These are phyloP conservation scores for Leptographium wingfieldii DNA, from an alignment of 2,329 filamentous ascomycete species.

Conservation along the genomic window DNA sequence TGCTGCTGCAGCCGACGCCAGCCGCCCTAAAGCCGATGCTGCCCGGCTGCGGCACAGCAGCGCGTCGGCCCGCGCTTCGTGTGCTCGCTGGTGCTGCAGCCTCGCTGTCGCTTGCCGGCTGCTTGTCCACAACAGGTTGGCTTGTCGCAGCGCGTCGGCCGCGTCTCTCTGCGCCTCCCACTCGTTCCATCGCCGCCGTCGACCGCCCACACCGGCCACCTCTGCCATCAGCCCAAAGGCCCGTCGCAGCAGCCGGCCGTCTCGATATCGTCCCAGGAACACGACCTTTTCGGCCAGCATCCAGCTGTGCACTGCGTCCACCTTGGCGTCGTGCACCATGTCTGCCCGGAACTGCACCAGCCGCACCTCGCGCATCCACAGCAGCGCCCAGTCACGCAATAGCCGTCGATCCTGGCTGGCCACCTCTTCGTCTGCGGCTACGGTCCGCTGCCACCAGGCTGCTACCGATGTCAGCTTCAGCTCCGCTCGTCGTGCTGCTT, in stretches of 20 bases:
- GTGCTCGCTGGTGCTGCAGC: background rate
- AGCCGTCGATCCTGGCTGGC: background rate
- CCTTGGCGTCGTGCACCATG: constrained; percentile 10
- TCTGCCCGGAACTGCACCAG: constrained; percentile 13
- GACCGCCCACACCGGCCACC: background rate
- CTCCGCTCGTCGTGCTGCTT: background rate
- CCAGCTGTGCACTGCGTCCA: constrained; percentile 16
- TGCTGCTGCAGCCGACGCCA: background rate
- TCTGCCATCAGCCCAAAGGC: background rate
- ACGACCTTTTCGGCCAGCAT: constrained; percentile 16
- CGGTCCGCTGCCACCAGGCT: background rate
- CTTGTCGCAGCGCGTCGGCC: background rate
- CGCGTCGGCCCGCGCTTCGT: background rate
- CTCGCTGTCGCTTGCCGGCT: no score
- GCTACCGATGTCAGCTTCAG: background rate
- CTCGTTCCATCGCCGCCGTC: background rate
- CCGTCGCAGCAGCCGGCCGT: constrained; percentile 9
- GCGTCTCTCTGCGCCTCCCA: background rate
- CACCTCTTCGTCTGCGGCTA: background rate
- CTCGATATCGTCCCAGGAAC: constrained; percentile 14
- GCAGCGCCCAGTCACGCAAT: constrained; percentile 9
- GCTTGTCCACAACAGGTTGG: no score
- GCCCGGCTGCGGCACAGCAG: constrained; percentile 1
- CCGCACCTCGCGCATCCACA: constrained; percentile 17
- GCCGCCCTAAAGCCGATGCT: constrained; percentile 1